Evolutionary conservation across 2,329 filamentous ascomycete genomes (phyloP).

Genomic region (Neoscytalidium dimidiatum): DNA sequence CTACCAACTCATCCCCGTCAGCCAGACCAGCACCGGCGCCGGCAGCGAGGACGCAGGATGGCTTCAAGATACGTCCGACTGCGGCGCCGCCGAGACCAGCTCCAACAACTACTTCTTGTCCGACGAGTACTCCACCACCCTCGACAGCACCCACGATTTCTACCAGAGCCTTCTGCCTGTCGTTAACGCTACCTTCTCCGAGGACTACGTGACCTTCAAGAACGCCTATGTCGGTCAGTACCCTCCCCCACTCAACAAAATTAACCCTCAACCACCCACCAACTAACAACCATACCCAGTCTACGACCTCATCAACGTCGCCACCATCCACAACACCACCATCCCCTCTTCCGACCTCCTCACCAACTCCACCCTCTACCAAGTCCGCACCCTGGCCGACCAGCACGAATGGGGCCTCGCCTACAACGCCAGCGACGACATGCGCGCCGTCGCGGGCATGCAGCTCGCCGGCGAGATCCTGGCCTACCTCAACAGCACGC

Average conservation of each 20-base stretch:
- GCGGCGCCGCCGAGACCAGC: conserved; percentile 57
- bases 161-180: conserved; percentile 55
- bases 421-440: conserved; percentile 64
- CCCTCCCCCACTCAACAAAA: conserved; percentile 4
- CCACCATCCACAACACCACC: conserved; percentile 61
- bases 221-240: conserved; percentile 66
- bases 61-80: conserved; percentile 60
- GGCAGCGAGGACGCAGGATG: conserved; percentile 60
- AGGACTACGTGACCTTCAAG: conserved; percentile 55
- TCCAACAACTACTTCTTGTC: conserved; percentile 61
- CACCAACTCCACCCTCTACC: conserved; percentile 61
- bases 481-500: conserved; percentile 46
- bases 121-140: conserved; percentile 49
- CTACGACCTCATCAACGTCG: conserved; percentile 65
- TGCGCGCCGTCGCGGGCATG: conserved; percentile 50
- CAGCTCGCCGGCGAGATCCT: conserved; percentile 51
- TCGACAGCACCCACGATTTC: conserved; percentile 54
- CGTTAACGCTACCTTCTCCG: conserved; percentile 54
- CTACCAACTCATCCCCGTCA: conserved; percentile 81
- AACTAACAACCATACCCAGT: conserved; percentile 36
- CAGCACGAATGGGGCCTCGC: conserved; percentile 80
- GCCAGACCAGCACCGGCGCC: conserved; percentile 57
- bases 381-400: conserved; percentile 74
- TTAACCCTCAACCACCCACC: neutral
- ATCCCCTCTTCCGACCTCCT: conserved; percentile 60